A percentile compares a stretch with the other conserved stretches of the same genome.
phyloP scores from a whole-genome alignment of 345 rosid genomes.

The Melaleuca quinquenervia region DNA sequence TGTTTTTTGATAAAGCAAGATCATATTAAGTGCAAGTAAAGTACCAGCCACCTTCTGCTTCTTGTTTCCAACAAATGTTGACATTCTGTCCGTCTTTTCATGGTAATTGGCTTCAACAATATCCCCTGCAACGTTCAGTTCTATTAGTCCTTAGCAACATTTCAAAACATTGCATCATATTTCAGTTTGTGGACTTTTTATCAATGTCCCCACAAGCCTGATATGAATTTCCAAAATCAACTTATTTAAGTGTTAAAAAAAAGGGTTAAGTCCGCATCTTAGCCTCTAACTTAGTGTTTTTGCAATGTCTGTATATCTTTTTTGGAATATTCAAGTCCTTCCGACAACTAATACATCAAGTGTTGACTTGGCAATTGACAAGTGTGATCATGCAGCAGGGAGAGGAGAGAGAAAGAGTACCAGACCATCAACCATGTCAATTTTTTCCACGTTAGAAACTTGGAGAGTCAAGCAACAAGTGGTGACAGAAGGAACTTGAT shows the following conservation, averaged over 20 bases:
- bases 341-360: neutral
- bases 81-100: constrained; percentile 18
- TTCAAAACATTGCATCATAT: neutral
- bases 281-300: neutral
- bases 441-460: neutral
- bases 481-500: neutral
- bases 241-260: neutral
- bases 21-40: constrained; percentile 29
- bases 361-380: neutral
- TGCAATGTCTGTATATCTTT: neutral
- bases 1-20: constrained; percentile 6
- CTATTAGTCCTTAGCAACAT: neutral
- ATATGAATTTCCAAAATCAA: neutral
- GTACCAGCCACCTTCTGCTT: constrained; percentile 82
- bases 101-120: constrained; percentile 10
- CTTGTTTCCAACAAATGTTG: constrained; percentile 15
- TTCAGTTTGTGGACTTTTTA: neutral
- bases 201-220: neutral
- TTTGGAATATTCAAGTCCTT: neutral
- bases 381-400: neutral
- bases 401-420: neutral
- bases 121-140: constrained; percentile 15
- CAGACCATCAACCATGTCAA: neutral
- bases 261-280: neutral
- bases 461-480: neutral